These are phyloP conservation scores for Ogataea philodendri DNA, from an alignment of 805 yeast species.

Conservation along the genomic window DNA sequence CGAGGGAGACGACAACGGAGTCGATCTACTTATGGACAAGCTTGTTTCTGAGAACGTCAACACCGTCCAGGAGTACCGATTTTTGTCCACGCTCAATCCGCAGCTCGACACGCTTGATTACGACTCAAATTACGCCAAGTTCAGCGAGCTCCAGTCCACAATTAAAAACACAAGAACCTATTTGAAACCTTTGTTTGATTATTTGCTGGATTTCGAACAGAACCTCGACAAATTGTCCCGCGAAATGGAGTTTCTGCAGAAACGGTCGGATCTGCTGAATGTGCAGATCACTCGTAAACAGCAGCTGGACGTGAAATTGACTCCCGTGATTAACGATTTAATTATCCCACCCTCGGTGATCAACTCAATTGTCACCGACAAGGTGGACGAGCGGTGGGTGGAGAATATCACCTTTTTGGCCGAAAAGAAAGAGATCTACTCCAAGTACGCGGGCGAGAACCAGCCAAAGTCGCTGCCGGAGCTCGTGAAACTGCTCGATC, in stretches of 20 bases:
- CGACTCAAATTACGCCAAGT: constrained; percentile 24
- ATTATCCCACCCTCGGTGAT: constrained; percentile 74
- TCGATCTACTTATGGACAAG: constrained; percentile 14
- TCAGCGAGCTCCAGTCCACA: constrained; percentile 25
- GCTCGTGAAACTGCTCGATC: constrained; percentile 38
- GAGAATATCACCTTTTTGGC: constrained; percentile 57
- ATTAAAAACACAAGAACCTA: constrained; percentile 35
- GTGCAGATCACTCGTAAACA: constrained; percentile 47
- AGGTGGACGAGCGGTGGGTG: constrained; percentile 60
- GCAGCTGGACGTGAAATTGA: constrained; percentile 48
- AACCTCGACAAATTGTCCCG: constrained; percentile 55
- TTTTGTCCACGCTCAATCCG: constrained; percentile 20
- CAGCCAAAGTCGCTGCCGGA: constrained; percentile 22
- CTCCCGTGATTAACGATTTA: constrained; percentile 74
- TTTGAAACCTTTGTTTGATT: constrained; percentile 50
- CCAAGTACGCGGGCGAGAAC: constrained; percentile 34
- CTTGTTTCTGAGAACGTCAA: constrained; percentile 8
- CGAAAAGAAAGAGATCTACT: constrained; percentile 58
- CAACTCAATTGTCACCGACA: constrained; percentile 54
- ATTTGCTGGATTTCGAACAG: constrained; percentile 53
- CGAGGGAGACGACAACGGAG: constrained; percentile 15
- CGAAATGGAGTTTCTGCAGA: constrained; percentile 61
- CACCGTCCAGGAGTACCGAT: constrained; percentile 27
- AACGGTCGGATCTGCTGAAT: constrained; percentile 49
- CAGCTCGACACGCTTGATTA: constrained; percentile 12